phyloP scores from a whole-genome alignment of 768 basidiomycete species.

The Serendipita sp. region DNA sequence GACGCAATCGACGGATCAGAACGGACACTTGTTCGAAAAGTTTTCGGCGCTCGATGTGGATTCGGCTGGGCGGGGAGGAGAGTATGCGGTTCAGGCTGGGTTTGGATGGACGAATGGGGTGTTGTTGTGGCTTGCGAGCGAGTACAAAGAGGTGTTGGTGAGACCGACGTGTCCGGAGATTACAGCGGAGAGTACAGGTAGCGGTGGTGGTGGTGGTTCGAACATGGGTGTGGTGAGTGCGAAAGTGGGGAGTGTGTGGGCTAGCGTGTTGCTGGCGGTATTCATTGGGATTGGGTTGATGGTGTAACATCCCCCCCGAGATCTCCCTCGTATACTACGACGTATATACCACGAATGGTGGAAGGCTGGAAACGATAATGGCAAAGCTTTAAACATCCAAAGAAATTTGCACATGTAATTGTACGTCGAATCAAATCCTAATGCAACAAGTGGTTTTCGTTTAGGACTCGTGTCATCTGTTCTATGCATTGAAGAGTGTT shows the following conservation, averaged over 20 bases:
- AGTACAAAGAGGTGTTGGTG: slow-evolving; percentile 42
- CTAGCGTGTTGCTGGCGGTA: neutral
- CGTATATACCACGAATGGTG: too few species aligned
- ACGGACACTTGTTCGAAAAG: slow-evolving; percentile 79
- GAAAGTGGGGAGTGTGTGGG: neutral
- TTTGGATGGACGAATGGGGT: slow-evolving; percentile 88
- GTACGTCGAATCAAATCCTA: too few species aligned
- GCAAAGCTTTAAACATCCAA: too few species aligned
- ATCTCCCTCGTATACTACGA: too few species aligned
- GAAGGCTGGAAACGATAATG: too few species aligned
- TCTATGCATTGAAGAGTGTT: too few species aligned
- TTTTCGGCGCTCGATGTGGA: slow-evolving; percentile 67
- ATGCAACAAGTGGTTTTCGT: too few species aligned
- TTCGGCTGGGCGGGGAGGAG: slow-evolving; percentile 64
- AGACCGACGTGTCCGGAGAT: slow-evolving; percentile 44
- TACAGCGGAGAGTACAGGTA: neutral
- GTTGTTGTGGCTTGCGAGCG: slow-evolving; percentile 53
- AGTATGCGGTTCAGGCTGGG: slow-evolving; percentile 77
- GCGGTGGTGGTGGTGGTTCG: neutral
- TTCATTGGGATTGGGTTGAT: neutral
- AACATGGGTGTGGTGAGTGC: neutral
- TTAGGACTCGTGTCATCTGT: too few species aligned
- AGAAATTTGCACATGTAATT: too few species aligned
- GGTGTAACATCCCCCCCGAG: neutral
- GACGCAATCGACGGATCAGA: slow-evolving; percentile 46